A percentile compares a stretch with the other conserved stretches of the same genome.
These are phyloP conservation scores for Clausena lansium DNA, from an alignment of 345 rosid species.

Conservation along the genomic window DNA sequence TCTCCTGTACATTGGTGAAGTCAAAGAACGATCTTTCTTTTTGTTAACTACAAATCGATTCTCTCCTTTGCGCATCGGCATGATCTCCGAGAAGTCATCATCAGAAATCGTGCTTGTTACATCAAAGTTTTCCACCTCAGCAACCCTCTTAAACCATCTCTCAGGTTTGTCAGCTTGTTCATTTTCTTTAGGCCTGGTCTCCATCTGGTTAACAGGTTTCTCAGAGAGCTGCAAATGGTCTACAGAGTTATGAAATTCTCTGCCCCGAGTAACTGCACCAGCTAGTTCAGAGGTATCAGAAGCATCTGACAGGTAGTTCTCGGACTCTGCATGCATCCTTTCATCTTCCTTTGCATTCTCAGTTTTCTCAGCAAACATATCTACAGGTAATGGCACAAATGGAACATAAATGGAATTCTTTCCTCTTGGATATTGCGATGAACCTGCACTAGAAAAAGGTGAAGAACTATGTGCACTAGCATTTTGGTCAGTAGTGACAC, in stretches of 20 bases:
- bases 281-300: constrained; percentile 19
- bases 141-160: constrained; percentile 69
- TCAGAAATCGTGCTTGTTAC: constrained; percentile 38
- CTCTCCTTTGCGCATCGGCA: constrained; percentile 83
- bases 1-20: constrained; percentile 72
- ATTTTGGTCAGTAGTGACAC: constrained; percentile 4
- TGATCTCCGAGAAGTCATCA: constrained; percentile 62
- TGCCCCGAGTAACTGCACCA: constrained; percentile 16
- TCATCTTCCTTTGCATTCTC: constrained; percentile 31
- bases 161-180: constrained; percentile 53
- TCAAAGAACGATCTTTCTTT: constrained; percentile 73
- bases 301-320: constrained; percentile 16
- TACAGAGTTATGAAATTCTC: constrained; percentile 11
- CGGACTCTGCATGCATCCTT: constrained; percentile 20
- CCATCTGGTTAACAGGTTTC: constrained; percentile 19
- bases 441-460: constrained; percentile 19
- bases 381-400: constrained; percentile 75
- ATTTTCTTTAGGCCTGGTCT: constrained; percentile 28
- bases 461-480: background rate
- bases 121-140: constrained; percentile 60
- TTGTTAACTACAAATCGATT: constrained; percentile 77
- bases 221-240: constrained; percentile 17
- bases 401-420: constrained; percentile 49
- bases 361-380: constrained; percentile 68
- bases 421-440: constrained; percentile 34